A percentile compares a stretch with the other conserved stretches of the same genome.
phyloP scores from a whole-genome alignment of 2,329 filamentous ascomycete species.

The Ascochyta rabiei region DNA sequence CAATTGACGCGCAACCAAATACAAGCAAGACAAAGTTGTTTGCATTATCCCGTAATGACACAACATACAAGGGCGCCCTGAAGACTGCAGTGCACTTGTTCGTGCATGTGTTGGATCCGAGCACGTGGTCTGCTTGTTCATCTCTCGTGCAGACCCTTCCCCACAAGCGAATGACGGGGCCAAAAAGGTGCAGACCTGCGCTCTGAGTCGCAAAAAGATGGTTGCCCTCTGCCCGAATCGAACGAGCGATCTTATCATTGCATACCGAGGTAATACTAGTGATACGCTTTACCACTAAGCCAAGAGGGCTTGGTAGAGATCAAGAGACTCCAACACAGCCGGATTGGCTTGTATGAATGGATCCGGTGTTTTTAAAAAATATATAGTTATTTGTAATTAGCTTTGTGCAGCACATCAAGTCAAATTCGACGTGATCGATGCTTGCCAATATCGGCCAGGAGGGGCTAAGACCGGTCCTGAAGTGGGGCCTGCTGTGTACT shows the following conservation, averaged over 20 bases:
- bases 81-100: background rate
- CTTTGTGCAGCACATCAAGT: no score
- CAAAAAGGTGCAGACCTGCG: background rate
- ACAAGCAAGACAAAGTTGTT: background rate
- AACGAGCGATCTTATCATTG: conserved; percentile 48
- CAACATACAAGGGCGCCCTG: background rate
- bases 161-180: background rate
- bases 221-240: conserved; percentile 46
- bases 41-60: background rate
- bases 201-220: conserved; percentile 11
- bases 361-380: no score
- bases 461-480: no score
- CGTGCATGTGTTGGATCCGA: background rate
- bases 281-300: conserved; percentile 49
- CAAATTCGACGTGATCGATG: no score
- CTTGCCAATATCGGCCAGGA: no score
- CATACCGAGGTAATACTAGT: conserved; percentile 38
- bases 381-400: no score
- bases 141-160: background rate
- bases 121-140: background rate
- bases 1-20: background rate
- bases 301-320: conserved; percentile 31
- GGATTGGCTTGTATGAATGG: conserved; percentile 12
- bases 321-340: conserved; percentile 11
- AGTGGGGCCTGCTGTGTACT: no score